Conservation (phyloP, 139 green algal species). For the Trebouxia sp. region DNA sequence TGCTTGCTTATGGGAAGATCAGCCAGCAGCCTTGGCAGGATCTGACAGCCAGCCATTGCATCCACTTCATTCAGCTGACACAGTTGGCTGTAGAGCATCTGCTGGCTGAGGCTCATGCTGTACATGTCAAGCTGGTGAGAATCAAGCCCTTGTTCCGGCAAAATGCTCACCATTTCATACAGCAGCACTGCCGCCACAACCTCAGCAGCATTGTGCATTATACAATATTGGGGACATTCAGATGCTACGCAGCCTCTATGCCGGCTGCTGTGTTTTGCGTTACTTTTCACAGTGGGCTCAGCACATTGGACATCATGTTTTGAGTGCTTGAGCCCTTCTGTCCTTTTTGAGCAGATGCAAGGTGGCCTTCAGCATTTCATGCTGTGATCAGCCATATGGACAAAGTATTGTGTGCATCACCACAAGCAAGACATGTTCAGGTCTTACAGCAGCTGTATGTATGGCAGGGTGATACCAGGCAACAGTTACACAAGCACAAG, state of each 20-base stretch:
- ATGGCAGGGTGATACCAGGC: too few relatives aligned
- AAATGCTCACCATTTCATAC: too few relatives aligned
- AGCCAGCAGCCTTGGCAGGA: neutral
- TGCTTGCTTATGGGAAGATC: neutral
- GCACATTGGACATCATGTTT: neutral
- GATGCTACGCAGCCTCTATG: too few relatives aligned
- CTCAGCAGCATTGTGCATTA: too few relatives aligned
- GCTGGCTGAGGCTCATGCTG: neutral
- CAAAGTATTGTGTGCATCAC: too few relatives aligned
- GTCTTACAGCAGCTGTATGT: neutral
- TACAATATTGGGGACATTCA: too few relatives aligned
- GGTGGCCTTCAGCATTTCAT: neutral
- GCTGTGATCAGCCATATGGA: neutral
- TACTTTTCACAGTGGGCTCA: neutral
- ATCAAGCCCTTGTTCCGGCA: too few relatives aligned
- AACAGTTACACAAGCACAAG: neutral
- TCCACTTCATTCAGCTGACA: constrained; percentile 25
- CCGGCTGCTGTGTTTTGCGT: too few relatives aligned
- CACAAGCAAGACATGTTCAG: too few relatives aligned
- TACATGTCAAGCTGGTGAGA: neutral
- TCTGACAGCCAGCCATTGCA: neutral
- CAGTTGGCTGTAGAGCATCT: constrained; percentile 7
- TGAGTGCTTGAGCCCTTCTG: neutral
- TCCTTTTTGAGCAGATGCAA: neutral
- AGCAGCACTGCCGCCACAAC: too few relatives aligned